phyloP scores from a whole-genome alignment of 1,284 basidiomycete genomes.

The Apiotrichum porosum region DNA sequence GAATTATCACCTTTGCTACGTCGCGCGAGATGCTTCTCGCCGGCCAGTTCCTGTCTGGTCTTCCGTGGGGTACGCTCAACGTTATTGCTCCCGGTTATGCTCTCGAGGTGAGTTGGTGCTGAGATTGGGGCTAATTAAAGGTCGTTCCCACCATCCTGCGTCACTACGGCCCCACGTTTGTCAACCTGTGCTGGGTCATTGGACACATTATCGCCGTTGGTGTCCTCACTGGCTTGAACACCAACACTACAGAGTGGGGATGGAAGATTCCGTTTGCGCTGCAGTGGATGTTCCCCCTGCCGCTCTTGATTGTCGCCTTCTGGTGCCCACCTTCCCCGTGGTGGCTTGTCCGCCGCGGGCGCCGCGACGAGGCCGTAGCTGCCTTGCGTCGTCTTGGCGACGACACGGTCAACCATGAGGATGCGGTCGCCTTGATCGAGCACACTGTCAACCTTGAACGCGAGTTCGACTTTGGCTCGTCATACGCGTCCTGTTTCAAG shows the following conservation, averaged over 20 bases:
- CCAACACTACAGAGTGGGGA: constrained; percentile 16
- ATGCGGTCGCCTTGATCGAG: constrained; percentile 42
- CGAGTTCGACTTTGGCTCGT: constrained; percentile 28
- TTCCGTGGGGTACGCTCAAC: constrained; percentile 23
- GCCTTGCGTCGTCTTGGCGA: neutral
- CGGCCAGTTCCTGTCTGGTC: constrained; percentile 40
- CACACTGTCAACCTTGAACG: constrained; percentile 38
- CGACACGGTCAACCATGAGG: constrained; percentile 29
- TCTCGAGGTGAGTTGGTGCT: too few species aligned
- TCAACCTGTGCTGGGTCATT: constrained; percentile 52
- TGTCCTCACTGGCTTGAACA: constrained; percentile 11
- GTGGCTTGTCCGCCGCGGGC: constrained; percentile 29
- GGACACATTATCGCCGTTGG: constrained; percentile 29
- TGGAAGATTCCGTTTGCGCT: neutral
- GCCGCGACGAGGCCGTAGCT: constrained; percentile 10
- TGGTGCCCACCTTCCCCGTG: constrained; percentile 32
- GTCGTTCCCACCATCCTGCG: neutral
- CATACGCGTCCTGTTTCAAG: constrained; percentile 46
- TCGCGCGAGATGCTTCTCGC: constrained; percentile 39
- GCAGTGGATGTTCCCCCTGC: constrained; percentile 16
- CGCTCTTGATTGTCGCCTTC: constrained; percentile 2
- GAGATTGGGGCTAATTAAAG: too few species aligned
- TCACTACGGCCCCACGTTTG: constrained; percentile 25
- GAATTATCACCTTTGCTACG: constrained; percentile 44
- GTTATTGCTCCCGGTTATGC: constrained; percentile 3